A percentile compares a stretch with the other conserved stretches of the same genome.
Evolutionary conservation across 2,329 filamentous ascomycete genomes (phyloP).

Genomic region (Trichoderma simmonsii): DNA sequence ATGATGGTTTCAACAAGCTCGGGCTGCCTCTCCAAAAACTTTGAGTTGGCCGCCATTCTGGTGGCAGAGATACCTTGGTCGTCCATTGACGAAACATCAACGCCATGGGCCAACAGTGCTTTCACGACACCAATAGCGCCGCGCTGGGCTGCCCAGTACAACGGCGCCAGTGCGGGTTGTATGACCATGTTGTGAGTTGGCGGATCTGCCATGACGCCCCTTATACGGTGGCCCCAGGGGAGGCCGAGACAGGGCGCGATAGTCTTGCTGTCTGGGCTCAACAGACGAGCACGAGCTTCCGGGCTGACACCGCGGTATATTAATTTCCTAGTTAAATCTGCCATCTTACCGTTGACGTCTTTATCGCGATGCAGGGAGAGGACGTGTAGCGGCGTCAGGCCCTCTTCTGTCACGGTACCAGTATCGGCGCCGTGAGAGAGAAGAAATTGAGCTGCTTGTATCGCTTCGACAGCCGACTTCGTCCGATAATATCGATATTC

Average conservation of each 20-base stretch:
- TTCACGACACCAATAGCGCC: neutral
- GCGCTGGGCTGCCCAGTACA: conserved; percentile 15
- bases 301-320: conserved; percentile 14
- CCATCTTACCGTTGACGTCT: neutral
- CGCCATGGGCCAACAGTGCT: conserved; percentile 12
- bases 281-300: conserved; percentile 17
- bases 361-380: conserved; percentile 19
- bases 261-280: neutral
- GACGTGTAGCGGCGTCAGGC: conserved; percentile 28
- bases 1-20: neutral
- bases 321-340: conserved; percentile 15
- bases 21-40: neutral
- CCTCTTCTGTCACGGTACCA: conserved; percentile 23
- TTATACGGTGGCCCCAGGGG: neutral
- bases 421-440: conserved; percentile 26
- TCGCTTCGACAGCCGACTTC: conserved; percentile 8
- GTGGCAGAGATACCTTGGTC: neutral
- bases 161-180: neutral
- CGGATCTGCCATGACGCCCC: neutral
- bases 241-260: neutral
- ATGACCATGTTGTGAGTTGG: neutral
- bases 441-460: conserved; percentile 21
- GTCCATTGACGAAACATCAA: conserved; percentile 4
- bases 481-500: neutral
- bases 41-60: neutral